A percentile compares a stretch with the other conserved stretches of the same genome.
These are phyloP conservation scores for Dissophora globulifera DNA, from an alignment of 192 early-diverging fungal species.

Conservation along the genomic window DNA sequence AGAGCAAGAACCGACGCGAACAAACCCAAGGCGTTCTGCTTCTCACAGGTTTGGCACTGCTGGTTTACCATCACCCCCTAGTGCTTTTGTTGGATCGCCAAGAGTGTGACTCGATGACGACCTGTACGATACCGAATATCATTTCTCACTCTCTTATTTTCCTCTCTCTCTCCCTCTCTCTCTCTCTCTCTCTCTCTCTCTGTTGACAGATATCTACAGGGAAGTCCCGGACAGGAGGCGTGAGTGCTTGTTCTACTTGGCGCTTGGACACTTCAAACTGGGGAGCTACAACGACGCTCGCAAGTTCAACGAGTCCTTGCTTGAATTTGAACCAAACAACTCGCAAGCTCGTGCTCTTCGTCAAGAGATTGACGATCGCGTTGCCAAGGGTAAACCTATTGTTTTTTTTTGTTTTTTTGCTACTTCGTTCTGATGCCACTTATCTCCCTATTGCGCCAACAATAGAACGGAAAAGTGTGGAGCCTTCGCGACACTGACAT, in stretches of 20 bases:
- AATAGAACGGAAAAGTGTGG: too few relatives aligned
- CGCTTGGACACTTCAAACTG: constrained; percentile 91
- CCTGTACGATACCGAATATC: too few relatives aligned
- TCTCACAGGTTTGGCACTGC: constrained; percentile 65
- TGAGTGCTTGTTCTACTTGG: constrained; percentile 96
- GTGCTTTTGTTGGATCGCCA: background rate
- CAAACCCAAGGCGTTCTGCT: constrained; percentile 83
- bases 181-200: too few relatives aligned
- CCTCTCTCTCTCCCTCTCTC: background rate
- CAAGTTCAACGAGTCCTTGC: constrained; percentile 82
- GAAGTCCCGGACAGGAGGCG: constrained; percentile 84
- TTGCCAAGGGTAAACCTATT: constrained; percentile 71
- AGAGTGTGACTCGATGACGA: too few relatives aligned
- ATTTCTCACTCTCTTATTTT: background rate
- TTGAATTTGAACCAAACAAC: constrained; percentile 87
- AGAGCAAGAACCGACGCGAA: constrained; percentile 70
- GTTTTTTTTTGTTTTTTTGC: background rate
- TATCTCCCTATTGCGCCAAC: too few relatives aligned
- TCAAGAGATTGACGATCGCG: constrained; percentile 83
- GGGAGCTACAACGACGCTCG: constrained; percentile 86
- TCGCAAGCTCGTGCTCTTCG: constrained; percentile 79
- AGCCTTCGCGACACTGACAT: background rate
- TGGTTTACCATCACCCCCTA: too few relatives aligned
- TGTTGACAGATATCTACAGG: constrained; percentile 83
- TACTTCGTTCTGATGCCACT: background rate